Base-by-base conservation (phyloP, 331 rosid species). In the Erythrophleum ivorense region DNA sequence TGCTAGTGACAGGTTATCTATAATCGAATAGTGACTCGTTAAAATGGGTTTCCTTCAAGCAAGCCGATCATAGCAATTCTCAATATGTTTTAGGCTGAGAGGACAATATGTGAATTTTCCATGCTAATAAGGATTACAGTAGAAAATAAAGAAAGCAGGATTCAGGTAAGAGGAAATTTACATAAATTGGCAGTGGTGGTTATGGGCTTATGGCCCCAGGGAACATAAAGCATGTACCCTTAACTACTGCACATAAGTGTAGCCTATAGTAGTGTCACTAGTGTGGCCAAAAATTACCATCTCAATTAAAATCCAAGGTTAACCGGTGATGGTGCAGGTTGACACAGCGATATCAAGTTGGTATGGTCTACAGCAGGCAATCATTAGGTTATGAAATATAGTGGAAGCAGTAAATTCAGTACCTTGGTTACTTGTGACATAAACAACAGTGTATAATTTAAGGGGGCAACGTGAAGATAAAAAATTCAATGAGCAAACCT, bases 401-500 rank as follows among this genome's bases (percentile, higher is more conserved):
- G 6, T 31, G 75, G 67, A 29, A 4, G 65, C n/a, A 16, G 7
- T 49, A 76, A 12, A 50, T 19, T 43, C 5, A 64, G 68, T 73
- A 62, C 65, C 76, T n/a, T 15, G 12, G 7, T 50, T 13, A 52
- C 75, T 21, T 53, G n/a, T 36, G 55, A 36, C 8, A 9, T 52
- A 78, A 66, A 52, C 16, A 66, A 33, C 50, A 49, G 43, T 10
- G 31, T 59, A 62, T 41, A 69, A 67, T 43, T 43, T 46, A 31
- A 12, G 24, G 2, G 67, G 40, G 38, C 53, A 53, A 68, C 63
- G 52, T 13, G 55, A 63, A 48, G 24, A 65, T 49, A 13, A 38
- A 49, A 63, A 66, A 45, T 73, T 29, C 75, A 59, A 80, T 45
- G 73, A 76, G 65, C 92, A 76, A 85, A 96, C 99, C 99, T 94